Percentiles rank a stretch among this genome's conserved stretches.
Evolutionary conservation across 2,329 filamentous ascomycete species (phyloP).

Genomic region (Cladosporium oxysporum): DNA sequence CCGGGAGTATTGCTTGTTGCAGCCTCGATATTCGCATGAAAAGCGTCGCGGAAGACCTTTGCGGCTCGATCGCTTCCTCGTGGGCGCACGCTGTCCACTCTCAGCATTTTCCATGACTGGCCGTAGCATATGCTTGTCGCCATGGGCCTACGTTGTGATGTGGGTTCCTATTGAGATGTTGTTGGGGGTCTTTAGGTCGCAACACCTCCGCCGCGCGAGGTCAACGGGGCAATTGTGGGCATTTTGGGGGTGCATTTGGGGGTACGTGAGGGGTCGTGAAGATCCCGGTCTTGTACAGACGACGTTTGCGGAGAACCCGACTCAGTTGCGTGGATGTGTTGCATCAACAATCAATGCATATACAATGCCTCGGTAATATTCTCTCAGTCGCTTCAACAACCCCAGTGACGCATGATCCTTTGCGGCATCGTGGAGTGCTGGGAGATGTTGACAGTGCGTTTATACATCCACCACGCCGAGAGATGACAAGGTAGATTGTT

Average conservation of each 20-base stretch:
- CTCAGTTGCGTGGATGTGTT: not conserved
- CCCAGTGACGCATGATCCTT: not conserved
- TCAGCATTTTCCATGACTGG: not conserved
- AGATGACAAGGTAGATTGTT: not conserved
- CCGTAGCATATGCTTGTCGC: not conserved
- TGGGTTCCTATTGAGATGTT: not conserved
- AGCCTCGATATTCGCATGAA: constrained; percentile 74
- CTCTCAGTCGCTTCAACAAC: not conserved
- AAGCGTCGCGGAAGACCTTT: constrained; percentile 73
- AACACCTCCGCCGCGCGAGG: not conserved
- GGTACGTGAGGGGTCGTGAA: not conserved
- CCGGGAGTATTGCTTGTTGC: constrained; percentile 91
- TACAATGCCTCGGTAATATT: not conserved
- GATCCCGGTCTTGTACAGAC: not conserved
- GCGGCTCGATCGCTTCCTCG: constrained; percentile 61
- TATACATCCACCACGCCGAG: not conserved
- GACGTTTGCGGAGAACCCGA: not conserved
- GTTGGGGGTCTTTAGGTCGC: no score
- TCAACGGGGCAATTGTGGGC: not conserved
- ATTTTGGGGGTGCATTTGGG: not conserved
- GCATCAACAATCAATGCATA: not conserved
- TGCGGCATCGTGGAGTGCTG: not conserved
- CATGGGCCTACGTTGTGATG: not conserved
- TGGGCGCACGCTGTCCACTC: not conserved
- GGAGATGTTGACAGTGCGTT: not conserved